Evolutionary conservation across 495 filamentous ascomycete species (phyloP), one percentile per base, ranked within the genome.

Genomic region (Xylaria acuta): DNA sequence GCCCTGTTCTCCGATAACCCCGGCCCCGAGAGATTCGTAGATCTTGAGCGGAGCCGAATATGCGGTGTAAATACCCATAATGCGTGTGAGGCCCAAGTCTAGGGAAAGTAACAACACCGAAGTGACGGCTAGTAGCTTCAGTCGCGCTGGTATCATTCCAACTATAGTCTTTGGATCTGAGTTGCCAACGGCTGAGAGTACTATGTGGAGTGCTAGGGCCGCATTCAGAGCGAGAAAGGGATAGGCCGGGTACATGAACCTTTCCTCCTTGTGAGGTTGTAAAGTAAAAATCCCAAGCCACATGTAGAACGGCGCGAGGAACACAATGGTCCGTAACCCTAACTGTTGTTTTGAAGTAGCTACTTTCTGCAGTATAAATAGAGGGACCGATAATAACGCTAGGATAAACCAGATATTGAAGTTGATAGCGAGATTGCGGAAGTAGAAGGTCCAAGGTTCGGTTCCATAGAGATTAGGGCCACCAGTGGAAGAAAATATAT

Each of bases 231-330:
- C 94, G 32, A 99, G 86, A 65, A 94, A 92, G 11, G 97, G 96
- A 79, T 99, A 99, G 30, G 91, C 91, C 0, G 95, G 95, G 80
- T 97, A 98, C 94, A 99, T 98, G 84, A 99, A 99, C 9, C 97
- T 86, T 78, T 99, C 97, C 80, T 99, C 97, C 76, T 99, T 99
- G 86, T 99, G 97, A 25, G 96, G 91, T 78, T 98, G 96, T 12
- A 91, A 78, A 4, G 93, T 93, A 82, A 99, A 98, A 67, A 98
- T 95, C 8, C 80, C 89, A 32, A 98, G 88, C 97, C 97, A 99
- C 79, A 97, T 87, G 79, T 98, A 98, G 81, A 98, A 95, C 0
- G 97, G 95, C 1, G 90, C 81, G 62, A 92, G 83, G 75, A 95
- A 91, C 40, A 93, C 88, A 59, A 95, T 73, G n/a, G 90, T 92